A percentile compares a stretch with the other conserved stretches of the same genome.
Evolutionary conservation across 768 basidiomycete species (phyloP).

Genomic region (Leccinum subgranulosum): DNA sequence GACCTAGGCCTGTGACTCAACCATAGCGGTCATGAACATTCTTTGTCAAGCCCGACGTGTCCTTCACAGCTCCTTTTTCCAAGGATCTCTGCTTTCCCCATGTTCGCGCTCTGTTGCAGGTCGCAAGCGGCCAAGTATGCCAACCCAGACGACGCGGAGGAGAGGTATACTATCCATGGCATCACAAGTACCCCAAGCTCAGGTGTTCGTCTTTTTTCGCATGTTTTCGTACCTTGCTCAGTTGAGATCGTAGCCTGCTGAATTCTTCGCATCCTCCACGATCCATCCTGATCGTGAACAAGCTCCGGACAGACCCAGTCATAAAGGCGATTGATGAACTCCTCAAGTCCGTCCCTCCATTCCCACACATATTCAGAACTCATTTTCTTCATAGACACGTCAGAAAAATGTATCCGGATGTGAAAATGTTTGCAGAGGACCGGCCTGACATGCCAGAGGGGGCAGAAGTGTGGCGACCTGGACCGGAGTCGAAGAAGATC

Average conservation of each 20-base stretch:
- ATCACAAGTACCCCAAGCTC: constrained; percentile 6
- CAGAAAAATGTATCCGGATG: constrained; percentile 52
- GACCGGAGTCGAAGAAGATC: constrained; percentile 57
- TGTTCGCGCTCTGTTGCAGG: constrained; percentile 2
- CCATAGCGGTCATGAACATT: constrained; percentile 16
- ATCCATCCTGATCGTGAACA: constrained; percentile 75
- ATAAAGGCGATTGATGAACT: constrained; percentile 73
- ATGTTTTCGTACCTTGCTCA: constrained; percentile 19
- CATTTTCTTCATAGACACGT: constrained; percentile 46
- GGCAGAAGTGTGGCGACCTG: constrained; percentile 59
- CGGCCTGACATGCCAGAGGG: constrained; percentile 62
- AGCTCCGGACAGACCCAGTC: constrained; percentile 73
- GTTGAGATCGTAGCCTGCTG: constrained; percentile 24
- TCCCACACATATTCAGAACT: background rate
- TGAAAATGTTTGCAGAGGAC: constrained; percentile 65
- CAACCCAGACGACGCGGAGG: constrained; percentile 1
- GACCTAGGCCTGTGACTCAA: background rate
- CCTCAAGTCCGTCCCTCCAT: constrained; percentile 48
- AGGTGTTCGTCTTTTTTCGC: constrained; percentile 20
- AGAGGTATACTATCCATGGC: constrained; percentile 13
- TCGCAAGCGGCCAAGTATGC: background rate
- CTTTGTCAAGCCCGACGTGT: constrained; percentile 18
- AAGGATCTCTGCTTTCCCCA: constrained; percentile 3
- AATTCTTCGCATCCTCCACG: constrained; percentile 42
- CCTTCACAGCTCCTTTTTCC: constrained; percentile 22